A percentile compares a stretch with the other conserved stretches of the same genome.
phyloP scores from a whole-genome alignment of 768 basidiomycete species.

The Nevesoporus exiguus region DNA sequence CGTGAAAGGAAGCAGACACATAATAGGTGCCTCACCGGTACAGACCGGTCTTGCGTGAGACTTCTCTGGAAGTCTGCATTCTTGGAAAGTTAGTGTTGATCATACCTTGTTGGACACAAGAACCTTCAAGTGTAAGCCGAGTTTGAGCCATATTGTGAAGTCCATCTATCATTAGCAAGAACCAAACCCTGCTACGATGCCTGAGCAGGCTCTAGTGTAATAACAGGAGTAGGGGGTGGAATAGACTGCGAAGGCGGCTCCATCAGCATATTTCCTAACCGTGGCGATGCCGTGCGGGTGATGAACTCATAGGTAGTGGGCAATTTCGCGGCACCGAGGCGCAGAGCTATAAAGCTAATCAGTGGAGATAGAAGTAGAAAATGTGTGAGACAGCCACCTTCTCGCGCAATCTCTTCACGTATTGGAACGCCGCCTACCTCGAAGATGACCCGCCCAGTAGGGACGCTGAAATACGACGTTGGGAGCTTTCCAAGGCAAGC shows the following conservation, averaged over 20 bases:
- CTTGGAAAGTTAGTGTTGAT: no score
- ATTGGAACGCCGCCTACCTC: constrained; percentile 90
- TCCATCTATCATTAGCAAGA: no score
- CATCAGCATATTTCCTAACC: constrained; percentile 66
- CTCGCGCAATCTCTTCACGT: constrained; percentile 87
- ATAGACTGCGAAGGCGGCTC: constrained; percentile 30
- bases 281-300: constrained; percentile 59
- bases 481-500: not conserved
- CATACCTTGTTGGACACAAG: no score
- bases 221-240: constrained; percentile 10
- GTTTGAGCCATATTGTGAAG: no score
- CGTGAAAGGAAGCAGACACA: no score
- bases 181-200: not conserved
- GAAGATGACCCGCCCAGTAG: constrained; percentile 86
- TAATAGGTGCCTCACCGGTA: no score
- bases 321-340: constrained; percentile 82
- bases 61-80: no score
- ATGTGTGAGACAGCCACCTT: constrained; percentile 49
- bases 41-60: no score
- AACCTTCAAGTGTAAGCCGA: no score
- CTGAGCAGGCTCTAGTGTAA: constrained; percentile 9
- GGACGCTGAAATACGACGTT: constrained; percentile 51
- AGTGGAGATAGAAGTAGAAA: not conserved
- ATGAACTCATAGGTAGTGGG: constrained; percentile 90
- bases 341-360: constrained; percentile 55